Conservation (phyloP, 345 rosid genomes). For the Euphorbia lathyris region DNA sequence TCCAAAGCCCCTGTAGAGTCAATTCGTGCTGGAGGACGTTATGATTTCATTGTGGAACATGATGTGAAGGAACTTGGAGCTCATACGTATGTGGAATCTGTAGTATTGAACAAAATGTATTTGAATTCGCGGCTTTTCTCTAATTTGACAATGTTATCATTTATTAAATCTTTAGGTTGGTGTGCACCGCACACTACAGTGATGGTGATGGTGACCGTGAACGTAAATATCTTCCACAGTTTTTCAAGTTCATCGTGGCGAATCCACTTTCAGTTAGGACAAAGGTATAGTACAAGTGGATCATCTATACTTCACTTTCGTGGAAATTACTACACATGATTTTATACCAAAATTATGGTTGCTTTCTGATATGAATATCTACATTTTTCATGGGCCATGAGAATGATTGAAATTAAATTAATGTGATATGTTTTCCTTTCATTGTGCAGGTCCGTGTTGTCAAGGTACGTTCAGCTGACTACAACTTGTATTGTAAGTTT, state of each 20-base stretch:
- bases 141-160: neutral
- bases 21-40: conserved; percentile 78
- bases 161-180: conserved; percentile 51
- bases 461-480: conserved; percentile 60
- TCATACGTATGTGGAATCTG: conserved; percentile 58
- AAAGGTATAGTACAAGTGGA: conserved; percentile 45
- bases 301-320: neutral
- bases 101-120: neutral
- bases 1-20: conserved; percentile 88
- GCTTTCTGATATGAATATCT: neutral
- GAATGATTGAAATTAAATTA: neutral
- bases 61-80: conserved; percentile 99
- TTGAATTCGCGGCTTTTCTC: neutral
- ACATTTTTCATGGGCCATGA: neutral
- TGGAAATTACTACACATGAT: neutral
- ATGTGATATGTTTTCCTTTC: neutral
- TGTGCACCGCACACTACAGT: conserved; percentile 81
- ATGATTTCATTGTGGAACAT: conserved; percentile 94
- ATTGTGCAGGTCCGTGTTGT: conserved; percentile 81
- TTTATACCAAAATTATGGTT: neutral
- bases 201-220: conserved; percentile 76
- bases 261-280: conserved; percentile 94
- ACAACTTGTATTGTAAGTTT: conserved; percentile 29
- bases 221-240: conserved; percentile 94
- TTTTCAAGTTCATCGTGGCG: conserved; percentile 84